Evolutionary conservation across 257 asterid species (phyloP), one percentile per base, ranked within the genome.

Genomic region (Paraleonurus japonicus): DNA sequence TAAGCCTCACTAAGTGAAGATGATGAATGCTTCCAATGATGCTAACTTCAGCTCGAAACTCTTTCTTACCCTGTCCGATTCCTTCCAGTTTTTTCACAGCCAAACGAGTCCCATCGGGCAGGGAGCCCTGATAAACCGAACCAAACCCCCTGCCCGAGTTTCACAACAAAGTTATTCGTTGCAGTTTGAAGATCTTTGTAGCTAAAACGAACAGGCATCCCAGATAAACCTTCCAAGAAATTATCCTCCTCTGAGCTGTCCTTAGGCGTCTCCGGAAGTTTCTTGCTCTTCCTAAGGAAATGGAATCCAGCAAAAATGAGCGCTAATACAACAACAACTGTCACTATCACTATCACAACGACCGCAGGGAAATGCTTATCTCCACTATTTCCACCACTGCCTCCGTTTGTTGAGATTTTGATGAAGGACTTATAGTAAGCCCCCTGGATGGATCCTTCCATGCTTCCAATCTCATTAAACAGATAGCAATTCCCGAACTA

Each of bases 121-220:
- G 98, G 19, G 67, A 55, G 6, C 98, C 99, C 12, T 77, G 81
- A 67, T 92, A 95, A 72, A 95, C 99, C 0, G 99, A 95, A 37
- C 99, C 99, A 33, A 95, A 95, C 33, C 99, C 99, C n/a, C 99
- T 95, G 99, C 16, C 98, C 99, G 16, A 95, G 90, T 61, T 95
- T 95, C 69, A 87, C 87, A 2, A 45, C 33, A 77, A 95, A 95
- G 78, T 85, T 79, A 55, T 75, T 79, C 0, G 98, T 95, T 7
- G 97, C 97, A 12, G 83, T 68, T 67, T 84, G 89, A 47, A 95
- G 99, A 67, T 88, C 92, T 57, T 67, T 90, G 85, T 85, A 92
- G 61, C 78, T 86, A 69, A 88, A 95, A 9, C 99, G 96, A 67
- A 92, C 74, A 5, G 98, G 99, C 99, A 95, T 86, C 66, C 99